Evolutionary conservation across 257 asterid species (phyloP), one percentile per base, ranked within the genome.

Genomic region (Nicotiana sylvestris): DNA sequence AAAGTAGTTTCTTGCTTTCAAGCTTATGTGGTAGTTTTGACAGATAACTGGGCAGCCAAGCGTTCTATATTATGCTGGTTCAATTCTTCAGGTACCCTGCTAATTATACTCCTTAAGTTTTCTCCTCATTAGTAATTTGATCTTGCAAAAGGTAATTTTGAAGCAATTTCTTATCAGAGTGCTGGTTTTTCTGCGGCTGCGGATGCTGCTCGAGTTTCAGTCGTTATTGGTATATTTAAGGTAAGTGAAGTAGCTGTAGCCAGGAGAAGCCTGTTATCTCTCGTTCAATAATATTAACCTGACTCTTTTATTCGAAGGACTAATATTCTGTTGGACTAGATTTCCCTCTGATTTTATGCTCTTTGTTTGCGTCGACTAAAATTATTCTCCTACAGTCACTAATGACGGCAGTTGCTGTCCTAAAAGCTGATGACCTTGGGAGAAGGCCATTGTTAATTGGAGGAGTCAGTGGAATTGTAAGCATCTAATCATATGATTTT

Each of bases 31-130:
- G 60, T 78, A 82, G 78, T 49, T 82, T 78, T 85, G 62, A 80
- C 88, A 96, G 99, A 93, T 96, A 82, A 96, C 99, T 0, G 99
- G 98, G 87, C 99, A 96, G 87, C 99, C 99, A 83, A 96, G 99
- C 84, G 99, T 96, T 82, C 87, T 96, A 70, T 96, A 96, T 87
- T 96, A 96, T 83, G 99, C 98, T 25, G 98, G 98, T 86, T 78
- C 99, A 80, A 96, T 96, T 84, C 97, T 96, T 84, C 99, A 96
- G 98, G 99, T 95, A 90, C 69, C 81, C 66, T 61, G 27, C 66
- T 9, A 29, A 6, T 53, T 49, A 13, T 33, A 66, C 39, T 37
- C 62, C 69, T 64, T 64, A 25, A 15, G 33, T 25, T 43, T 62
- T 16, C 72, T 25, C 25, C 16, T 72, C 15, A 3, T 74, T 25